Evolutionary conservation across 129 eudicot species (phyloP), one percentile per base, ranked within the genome.

Genomic region (Silybum marianum): DNA sequence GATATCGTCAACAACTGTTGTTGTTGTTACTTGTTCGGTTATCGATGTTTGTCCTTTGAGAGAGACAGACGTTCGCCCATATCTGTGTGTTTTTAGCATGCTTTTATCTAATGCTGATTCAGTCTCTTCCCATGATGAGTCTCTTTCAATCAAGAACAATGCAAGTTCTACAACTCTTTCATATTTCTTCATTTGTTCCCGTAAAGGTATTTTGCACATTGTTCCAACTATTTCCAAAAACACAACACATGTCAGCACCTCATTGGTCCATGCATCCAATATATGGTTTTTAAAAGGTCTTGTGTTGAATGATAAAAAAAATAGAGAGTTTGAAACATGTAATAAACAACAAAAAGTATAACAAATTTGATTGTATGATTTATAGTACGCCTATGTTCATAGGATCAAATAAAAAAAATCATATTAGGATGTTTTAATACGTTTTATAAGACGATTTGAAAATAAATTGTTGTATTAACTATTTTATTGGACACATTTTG

Each of bases 61-160:
- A 62, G 54, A 7, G 1, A 54, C n/a, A 7, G 78, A 58, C 2
- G 24, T 7, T 34, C 22, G 11, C 40, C 78, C 62, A 36, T 71
- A 80, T 21, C 19, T 21, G 60, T 80, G 71, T 39, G 81, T 76
- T 38, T 76, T 69, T 7, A 81, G 81, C 18, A 36, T 69, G 11
- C 78, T 60, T 18, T 76, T 48, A 19, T 77, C 78, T 34, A 32
- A 26, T 76, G 71, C 42, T 0, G 81, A 69, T 70, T 83, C 73
- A 51, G 78, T 70, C 9, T 7, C 62, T 25, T 48, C 78, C 87
- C 87, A 84, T 9, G 87, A 32, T 1, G 76, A 28, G 32, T 84
- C 87, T 46, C 40, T 34, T 84, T 48, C 34, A 5, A 79, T 78
- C 71, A 84, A 78, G 76, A 84, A 73, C 69, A 70, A 44, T 46